These are phyloP conservation scores for Leccinum imitatum DNA, from an alignment of 768 basidiomycete species.

Conservation along the genomic window DNA sequence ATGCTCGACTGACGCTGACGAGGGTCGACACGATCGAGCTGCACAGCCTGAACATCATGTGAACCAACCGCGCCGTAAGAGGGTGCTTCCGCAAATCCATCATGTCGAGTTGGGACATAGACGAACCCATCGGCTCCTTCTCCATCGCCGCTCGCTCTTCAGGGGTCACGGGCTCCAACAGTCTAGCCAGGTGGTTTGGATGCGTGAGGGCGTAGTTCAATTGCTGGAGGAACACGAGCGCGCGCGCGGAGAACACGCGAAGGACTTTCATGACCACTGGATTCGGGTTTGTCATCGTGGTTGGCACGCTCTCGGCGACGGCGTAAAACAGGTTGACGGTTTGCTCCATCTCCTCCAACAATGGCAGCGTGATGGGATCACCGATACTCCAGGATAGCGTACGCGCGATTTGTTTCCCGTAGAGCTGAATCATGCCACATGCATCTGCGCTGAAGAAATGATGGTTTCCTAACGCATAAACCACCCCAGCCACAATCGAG, in stretches of 20 bases:
- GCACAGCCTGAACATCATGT: slow-evolving; percentile 68
- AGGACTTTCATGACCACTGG: slow-evolving; percentile 64
- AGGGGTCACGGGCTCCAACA: slow-evolving; percentile 74
- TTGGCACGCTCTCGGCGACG: slow-evolving; percentile 51
- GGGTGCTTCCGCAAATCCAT: slow-evolving; percentile 70
- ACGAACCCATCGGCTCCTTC: slow-evolving; percentile 46
- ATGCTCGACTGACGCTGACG: slow-evolving; percentile 66
- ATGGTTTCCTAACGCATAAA: slow-evolving; percentile 58
- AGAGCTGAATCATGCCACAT: slow-evolving; percentile 82
- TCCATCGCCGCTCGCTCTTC: slow-evolving; percentile 74
- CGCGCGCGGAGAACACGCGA: slow-evolving; percentile 63
- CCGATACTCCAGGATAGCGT: slow-evolving; percentile 83
- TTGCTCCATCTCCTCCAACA: slow-evolving; percentile 82
- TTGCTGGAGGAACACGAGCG: slow-evolving; percentile 77
- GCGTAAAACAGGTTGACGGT: slow-evolving; percentile 76
- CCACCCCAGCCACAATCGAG: slow-evolving; percentile 70
- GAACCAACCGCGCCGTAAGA: slow-evolving; percentile 66
- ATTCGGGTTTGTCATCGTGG: slow-evolving; percentile 19
- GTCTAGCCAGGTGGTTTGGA: slow-evolving; percentile 81
- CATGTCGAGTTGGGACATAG: slow-evolving; percentile 41
- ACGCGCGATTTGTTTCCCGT: slow-evolving; percentile 74
- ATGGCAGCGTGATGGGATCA: slow-evolving; percentile 70
- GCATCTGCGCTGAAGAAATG: slow-evolving; percentile 85
- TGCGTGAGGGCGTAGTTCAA: slow-evolving; percentile 90
- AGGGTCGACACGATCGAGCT: slow-evolving; percentile 70